phyloP scores from a whole-genome alignment of 108 stramenopile species.

The Nitzschia sp. region DNA sequence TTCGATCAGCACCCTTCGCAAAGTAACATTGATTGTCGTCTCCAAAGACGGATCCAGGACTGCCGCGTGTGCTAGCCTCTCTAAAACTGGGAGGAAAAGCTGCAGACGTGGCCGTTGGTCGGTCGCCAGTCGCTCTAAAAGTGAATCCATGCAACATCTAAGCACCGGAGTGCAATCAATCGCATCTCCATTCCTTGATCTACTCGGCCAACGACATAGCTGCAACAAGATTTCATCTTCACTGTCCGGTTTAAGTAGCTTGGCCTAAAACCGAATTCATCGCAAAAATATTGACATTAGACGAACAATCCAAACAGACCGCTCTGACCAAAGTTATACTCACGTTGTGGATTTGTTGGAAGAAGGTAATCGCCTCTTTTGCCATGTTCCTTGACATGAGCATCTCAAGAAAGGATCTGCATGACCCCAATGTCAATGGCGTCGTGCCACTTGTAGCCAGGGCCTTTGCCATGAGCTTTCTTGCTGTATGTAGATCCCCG shows the following conservation, averaged over 20 bases:
- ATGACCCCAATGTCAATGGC: constrained; percentile 10
- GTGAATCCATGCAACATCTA: not conserved
- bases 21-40: constrained; percentile 5
- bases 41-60: constrained; percentile 20
- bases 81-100: constrained; percentile 22
- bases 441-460: not conserved
- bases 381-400: constrained; percentile 21
- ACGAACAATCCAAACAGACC: not conserved
- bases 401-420: constrained; percentile 27
- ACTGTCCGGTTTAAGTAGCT: not conserved
- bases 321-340: not conserved
- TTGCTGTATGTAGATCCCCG: constrained; percentile 16
- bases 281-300: no score
- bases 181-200: constrained; percentile 25
- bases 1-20: constrained; percentile 5
- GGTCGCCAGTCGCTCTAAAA: not conserved
- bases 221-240: constrained; percentile 19
- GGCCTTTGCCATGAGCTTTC: constrained; percentile 15
- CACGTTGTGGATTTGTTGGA: constrained; percentile 22
- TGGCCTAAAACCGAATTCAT: constrained; percentile 7
- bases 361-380: constrained; percentile 18
- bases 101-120: constrained; percentile 5
- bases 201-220: constrained; percentile 33
- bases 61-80: constrained; percentile 2
- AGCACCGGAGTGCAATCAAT: constrained; percentile 29